Base-by-base conservation (phyloP, 2,329 filamentous ascomycete species). In the Aureobasidium sp. region DNA sequence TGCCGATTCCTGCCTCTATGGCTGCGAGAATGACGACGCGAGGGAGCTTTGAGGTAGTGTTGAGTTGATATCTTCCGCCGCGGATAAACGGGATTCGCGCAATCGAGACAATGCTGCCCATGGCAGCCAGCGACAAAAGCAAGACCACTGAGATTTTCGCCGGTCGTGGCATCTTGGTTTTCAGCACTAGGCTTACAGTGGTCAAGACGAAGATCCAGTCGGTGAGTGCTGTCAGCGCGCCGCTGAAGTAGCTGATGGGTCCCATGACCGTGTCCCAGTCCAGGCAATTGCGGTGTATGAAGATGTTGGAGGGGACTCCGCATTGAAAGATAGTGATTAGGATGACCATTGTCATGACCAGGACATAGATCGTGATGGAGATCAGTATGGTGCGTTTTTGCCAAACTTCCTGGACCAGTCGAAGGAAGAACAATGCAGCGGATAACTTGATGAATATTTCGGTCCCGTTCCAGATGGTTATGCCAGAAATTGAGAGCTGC, bases 361-460 rank as follows among this genome's bases (percentile, higher is more conserved):
- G 22, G n/a, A 55, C 45, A 37, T 63, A 65, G n/a, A 65, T 25
- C n/a, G 52, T 34, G 37, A 73, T 66, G 29, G 68, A 64, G 27
- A 53, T 58, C 41, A 74, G 63, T 12, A 68, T 66, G 41, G 64
- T 61, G n/a, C 67, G 66, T 27, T 65, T 65, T 31, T 79, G 77
- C 73, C 74, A 77, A 11, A 48, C 57, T 39, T 72, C 69, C 27
- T 67, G 70, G 15, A 78, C 70, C 47, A 79, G 74, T 3, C 77
- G 74, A 5, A 75, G 69, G 66, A 78, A 78, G 70, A 79, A 78
- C 27, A 79, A 66, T 12, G 72, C 75, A 7, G 79, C 66, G 2
- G 77, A 78, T 31, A 78, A 72, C 64, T 80, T 80, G 62, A 78
- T 66, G 11, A 73, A 64, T 63, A 76, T 79, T 11, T 61, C 44